These are phyloP conservation scores for Polytrichum formosum DNA, from an alignment of 225 moss, liverwort and hornwort genomes.

Conservation along the genomic window DNA sequence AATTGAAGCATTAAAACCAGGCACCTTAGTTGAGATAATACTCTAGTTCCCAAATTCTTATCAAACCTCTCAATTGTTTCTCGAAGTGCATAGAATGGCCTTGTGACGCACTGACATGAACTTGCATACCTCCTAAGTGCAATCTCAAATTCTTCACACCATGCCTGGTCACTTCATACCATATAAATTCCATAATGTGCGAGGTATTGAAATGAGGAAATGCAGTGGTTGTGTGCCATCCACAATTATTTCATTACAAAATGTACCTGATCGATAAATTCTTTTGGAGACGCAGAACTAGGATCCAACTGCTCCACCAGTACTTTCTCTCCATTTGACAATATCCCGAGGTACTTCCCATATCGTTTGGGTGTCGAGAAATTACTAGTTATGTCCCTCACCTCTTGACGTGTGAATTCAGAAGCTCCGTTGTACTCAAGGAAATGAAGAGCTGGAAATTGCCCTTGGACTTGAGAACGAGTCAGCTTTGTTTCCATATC, in stretches of 20 bases:
- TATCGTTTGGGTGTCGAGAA: not conserved
- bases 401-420: not conserved
- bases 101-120: no score
- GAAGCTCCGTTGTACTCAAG: not conserved
- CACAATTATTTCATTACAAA: not conserved
- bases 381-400: not conserved
- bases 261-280: not conserved
- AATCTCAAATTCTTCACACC: no score
- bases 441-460: not conserved
- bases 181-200: no score
- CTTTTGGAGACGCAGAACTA: not conserved
- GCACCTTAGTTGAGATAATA: no score
- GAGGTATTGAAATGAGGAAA: not conserved
- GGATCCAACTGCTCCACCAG: not conserved
- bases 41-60: no score
- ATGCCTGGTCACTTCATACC: no score
- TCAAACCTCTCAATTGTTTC: no score
- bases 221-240: not conserved
- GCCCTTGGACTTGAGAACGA: not conserved
- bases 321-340: not conserved
- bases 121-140: no score
- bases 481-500: not conserved
- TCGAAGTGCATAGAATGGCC: no score
- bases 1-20: no score
- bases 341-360: not conserved